These are phyloP conservation scores for Colletotrichum ledebouriae DNA, from an alignment of 2,329 filamentous ascomycete species.

Conservation along the genomic window DNA sequence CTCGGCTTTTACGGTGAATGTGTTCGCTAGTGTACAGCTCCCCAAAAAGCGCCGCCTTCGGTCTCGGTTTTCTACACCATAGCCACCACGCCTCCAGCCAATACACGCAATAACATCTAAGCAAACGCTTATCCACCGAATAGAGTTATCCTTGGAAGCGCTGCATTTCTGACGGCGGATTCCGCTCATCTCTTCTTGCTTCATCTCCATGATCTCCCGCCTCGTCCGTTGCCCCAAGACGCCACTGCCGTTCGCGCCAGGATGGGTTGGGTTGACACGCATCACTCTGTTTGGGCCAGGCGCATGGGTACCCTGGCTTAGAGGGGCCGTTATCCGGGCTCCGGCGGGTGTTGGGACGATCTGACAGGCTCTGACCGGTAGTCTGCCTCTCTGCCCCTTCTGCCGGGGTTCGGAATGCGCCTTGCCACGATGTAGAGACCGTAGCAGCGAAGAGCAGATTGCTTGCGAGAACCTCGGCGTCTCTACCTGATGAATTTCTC, in stretches of 20 bases:
- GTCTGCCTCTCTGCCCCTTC: not conserved
- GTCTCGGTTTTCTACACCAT: conserved; percentile 29
- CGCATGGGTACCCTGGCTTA: not conserved
- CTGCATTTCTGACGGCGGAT: too few relatives aligned
- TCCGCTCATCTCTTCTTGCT: not conserved
- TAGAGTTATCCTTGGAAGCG: conserved; percentile 25
- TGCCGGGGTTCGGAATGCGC: not conserved
- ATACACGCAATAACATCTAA: conserved; percentile 11
- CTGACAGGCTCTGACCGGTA: not conserved
- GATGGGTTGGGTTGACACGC: conserved; percentile 26
- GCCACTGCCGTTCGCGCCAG: conserved; percentile 7
- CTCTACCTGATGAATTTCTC: not conserved
- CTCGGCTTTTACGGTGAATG: conserved; percentile 12
- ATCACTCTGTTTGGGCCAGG: not conserved
- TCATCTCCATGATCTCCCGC: not conserved
- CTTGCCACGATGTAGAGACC: conserved; percentile 4
- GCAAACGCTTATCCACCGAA: conserved; percentile 27
- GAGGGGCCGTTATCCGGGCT: conserved; percentile 1
- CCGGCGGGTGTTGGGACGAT: not conserved
- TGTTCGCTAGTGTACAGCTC: conserved; percentile 3
- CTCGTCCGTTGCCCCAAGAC: not conserved
- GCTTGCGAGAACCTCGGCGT: conserved; percentile 10
- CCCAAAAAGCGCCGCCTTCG: conserved; percentile 19
- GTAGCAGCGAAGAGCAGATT: conserved; percentile 21
- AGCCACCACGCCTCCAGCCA: not conserved